Evolutionary conservation across 495 filamentous ascomycete genomes (phyloP).

Genomic region (Talaromyces nanjingensis): DNA sequence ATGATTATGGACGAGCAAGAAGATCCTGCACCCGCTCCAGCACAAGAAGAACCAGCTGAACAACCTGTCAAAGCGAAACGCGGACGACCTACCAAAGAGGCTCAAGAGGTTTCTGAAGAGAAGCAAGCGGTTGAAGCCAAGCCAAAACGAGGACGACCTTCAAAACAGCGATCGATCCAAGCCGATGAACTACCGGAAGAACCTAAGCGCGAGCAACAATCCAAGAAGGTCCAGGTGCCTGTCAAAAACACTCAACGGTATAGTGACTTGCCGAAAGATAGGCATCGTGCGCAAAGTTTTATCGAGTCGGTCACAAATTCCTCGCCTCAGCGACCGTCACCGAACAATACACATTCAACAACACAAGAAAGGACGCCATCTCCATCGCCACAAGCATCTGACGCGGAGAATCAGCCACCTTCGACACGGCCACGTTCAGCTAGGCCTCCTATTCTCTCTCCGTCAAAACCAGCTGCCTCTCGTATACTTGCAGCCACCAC

Average conservation of each 20-base stretch:
- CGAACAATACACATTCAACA: background rate
- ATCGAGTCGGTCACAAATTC: conserved; percentile 3
- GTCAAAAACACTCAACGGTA: conserved; percentile 38
- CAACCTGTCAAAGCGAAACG: background rate
- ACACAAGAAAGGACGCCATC: conserved; percentile 32
- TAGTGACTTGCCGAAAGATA: conserved; percentile 38
- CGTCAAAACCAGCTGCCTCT: conserved; percentile 30
- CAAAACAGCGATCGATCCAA: conserved; percentile 14
- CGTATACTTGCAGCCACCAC: conserved; percentile 46
- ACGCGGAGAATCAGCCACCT: conserved; percentile 72
- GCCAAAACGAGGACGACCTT: conserved; percentile 6
- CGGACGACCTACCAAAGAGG: conserved; percentile 16
- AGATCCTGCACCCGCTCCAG: background rate
- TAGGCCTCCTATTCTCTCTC: conserved; percentile 25
- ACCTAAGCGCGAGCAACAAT: conserved; percentile 1
- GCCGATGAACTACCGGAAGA: conserved; percentile 13
- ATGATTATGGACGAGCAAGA: background rate
- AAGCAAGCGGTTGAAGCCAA: background rate
- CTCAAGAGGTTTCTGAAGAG: background rate
- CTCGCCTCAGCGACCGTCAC: background rate
- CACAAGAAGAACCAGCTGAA: background rate
- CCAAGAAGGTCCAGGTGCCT: conserved; percentile 26
- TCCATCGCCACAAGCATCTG: conserved; percentile 67
- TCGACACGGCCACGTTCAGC: conserved; percentile 48
- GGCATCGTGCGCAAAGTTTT: conserved; percentile 25